phyloP scores from a whole-genome alignment of 176 grass and related monocot genomes.

The Bonia amplexicaulis region DNA sequence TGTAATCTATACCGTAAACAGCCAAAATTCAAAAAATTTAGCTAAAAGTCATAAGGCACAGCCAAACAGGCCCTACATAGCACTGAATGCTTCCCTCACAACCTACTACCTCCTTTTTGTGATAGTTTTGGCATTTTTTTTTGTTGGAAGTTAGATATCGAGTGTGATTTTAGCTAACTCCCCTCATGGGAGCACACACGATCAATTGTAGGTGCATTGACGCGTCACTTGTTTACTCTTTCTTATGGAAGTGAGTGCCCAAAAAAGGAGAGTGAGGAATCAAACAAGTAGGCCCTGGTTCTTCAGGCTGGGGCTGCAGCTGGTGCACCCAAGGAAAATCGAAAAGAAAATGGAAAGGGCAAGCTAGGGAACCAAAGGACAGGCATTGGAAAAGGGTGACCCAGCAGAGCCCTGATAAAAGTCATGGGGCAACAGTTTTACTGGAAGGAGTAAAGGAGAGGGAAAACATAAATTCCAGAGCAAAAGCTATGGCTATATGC shows the following conservation, averaged over 20 bases:
- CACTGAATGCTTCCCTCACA: neutral
- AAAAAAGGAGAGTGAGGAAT: constrained; percentile 20
- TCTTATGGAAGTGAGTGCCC: constrained; percentile 31
- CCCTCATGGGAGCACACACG: constrained; percentile 12
- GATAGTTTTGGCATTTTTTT: neutral
- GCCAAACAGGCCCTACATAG: too few relatives aligned
- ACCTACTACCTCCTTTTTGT: neutral
- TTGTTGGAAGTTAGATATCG: neutral
- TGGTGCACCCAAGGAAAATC: neutral
- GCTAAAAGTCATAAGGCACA: too few relatives aligned
- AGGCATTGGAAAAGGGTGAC: constrained; percentile 41
- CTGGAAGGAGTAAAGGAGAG: constrained; percentile 5
- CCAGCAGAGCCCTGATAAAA: constrained; percentile 52
- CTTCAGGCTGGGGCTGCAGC: constrained; percentile 26
- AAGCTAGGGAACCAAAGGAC: constrained; percentile 25
- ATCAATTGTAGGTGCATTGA: constrained; percentile 27
- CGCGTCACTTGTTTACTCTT: constrained; percentile 2
- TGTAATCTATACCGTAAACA: too few relatives aligned
- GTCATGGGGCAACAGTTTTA: constrained; percentile 39
- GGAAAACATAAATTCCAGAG: neutral
- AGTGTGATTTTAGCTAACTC: constrained; percentile 21
- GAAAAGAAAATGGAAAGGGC: constrained; percentile 30
- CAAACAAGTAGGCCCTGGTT: constrained; percentile 38
- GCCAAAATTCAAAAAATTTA: too few relatives aligned
- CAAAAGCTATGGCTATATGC: neutral